Conservation (phyloP, 2,329 filamentous ascomycete genomes). For the Trematosphaeria pertusa region DNA sequence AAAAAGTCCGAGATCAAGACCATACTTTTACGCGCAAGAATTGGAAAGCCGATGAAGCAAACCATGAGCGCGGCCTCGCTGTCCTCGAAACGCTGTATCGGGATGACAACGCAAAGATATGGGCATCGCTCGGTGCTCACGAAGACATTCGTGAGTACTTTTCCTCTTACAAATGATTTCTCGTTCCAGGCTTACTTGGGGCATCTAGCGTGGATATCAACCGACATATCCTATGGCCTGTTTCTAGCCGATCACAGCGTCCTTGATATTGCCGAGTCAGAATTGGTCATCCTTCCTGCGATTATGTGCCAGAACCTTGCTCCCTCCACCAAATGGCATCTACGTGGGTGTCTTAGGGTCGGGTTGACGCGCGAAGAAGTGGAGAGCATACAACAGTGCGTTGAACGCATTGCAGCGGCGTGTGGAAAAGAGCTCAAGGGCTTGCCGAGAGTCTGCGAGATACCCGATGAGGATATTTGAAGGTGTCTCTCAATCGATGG, state of each 20-base stretch:
- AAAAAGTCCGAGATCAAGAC: conserved; percentile 62
- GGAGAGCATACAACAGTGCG: too few species aligned
- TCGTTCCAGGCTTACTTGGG: too few species aligned
- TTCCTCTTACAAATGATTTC: too few species aligned
- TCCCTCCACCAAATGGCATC: conserved; percentile 60
- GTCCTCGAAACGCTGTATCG: conserved; percentile 63
- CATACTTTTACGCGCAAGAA: conserved; percentile 55
- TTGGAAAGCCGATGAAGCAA: conserved; percentile 63
- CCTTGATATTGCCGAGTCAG: conserved; percentile 59
- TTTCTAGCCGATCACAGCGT: conserved; percentile 61
- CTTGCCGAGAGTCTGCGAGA: too few species aligned
- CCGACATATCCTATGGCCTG: conserved; percentile 62
- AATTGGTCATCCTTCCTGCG: conserved; percentile 58
- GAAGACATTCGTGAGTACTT: too few species aligned
- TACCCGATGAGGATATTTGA: too few species aligned
- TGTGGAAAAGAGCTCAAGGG: too few species aligned
- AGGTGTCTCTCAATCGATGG: too few species aligned
- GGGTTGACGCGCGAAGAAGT: too few species aligned
- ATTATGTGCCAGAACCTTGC: conserved; percentile 63
- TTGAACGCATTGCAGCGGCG: too few species aligned
- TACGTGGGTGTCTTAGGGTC: too few species aligned
- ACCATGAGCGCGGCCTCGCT: conserved; percentile 55
- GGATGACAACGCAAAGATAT: conserved; percentile 35
- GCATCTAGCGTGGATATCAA: conserved; percentile 56
- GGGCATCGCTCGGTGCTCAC: too few species aligned